Base-by-base conservation (phyloP, 768 basidiomycete species). In the Amylocystis lapponica region DNA sequence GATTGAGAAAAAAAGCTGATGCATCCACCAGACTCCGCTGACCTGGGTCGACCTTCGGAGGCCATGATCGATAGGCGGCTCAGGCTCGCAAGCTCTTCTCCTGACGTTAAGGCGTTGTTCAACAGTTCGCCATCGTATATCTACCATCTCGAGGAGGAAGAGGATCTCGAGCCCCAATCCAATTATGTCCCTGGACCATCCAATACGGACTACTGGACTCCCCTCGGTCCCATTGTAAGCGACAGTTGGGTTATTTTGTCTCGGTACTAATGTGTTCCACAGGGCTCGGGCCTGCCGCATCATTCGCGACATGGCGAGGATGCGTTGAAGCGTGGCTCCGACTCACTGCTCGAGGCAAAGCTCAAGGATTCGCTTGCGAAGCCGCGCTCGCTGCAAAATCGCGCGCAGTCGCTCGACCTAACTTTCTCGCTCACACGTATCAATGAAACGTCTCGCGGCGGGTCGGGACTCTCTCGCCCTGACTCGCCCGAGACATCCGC, bases 41-140 rank as follows among this genome's bases (percentile, higher is more conserved):
- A 83, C 53, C 69, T 87, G 62, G 79, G 79, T 17, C 78, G 86
- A 34, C 76, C 81, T 12, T 66, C 67, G n/a, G 75, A 74, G 54
- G 78, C 88, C 51, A 69, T 81, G 58, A 78, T 79, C 40, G 81
- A 85, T 66, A 71, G 84, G 52, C 72, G 86, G 49, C 66, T 94
- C 41, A 78, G 93, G 37, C 69, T 93, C 47, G 88, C 91, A 9
- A 88, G 81, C 52, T 93, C 92, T 4, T 91, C 93, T 4, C 90
- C 91, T 3, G 91, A 96, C 51, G 94, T 98, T 45, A 96, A 95
- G 63, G 92, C 94, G 0, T 60, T 98, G 54, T 96, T 98, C 68
- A 87, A 93, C 57, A 71, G 72, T 47, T 74, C 86, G 4, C 84
- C 88, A 17, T 74, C 85, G 4, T 89, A 88, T 54, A 82, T 86